These are phyloP conservation scores for Ustanciosporium gigantosporum DNA, from an alignment of 1,284 basidiomycete species.

Conservation along the genomic window DNA sequence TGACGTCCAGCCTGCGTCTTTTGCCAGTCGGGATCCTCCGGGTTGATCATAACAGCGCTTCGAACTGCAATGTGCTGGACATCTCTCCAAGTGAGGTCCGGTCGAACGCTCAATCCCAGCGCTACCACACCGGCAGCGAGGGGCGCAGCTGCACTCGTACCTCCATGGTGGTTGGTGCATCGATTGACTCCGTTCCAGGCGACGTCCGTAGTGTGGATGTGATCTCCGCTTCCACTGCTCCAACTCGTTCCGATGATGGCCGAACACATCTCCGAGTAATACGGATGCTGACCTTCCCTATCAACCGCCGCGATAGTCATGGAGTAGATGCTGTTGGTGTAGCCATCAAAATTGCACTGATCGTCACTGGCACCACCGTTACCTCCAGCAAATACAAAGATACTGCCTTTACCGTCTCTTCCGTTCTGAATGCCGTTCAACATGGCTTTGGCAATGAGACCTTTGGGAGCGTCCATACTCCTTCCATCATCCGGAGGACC, in stretches of 20 bases:
- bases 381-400: constrained; percentile 97
- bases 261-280: constrained; percentile 94
- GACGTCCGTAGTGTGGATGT: constrained; percentile 83
- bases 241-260: constrained; percentile 96
- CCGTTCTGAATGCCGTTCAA: constrained; percentile 93
- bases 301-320: constrained; percentile 94
- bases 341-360: constrained; percentile 99
- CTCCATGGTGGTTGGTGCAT: constrained; percentile 85
- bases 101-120: constrained; percentile 62
- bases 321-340: constrained; percentile 96
- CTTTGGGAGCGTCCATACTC: constrained; percentile 91
- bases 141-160: constrained; percentile 96
- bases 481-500: constrained; percentile 93
- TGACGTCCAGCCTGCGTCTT: constrained; percentile 74
- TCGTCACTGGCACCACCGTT: constrained; percentile 90
- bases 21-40: constrained; percentile 93
- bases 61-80: constrained; percentile 86
- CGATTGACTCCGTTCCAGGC: constrained; percentile 70
- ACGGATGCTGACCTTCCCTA: constrained; percentile 87
- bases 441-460: constrained; percentile 90
- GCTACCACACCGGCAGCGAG: constrained; percentile 67
- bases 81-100: constrained; percentile 95
- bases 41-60: constrained; percentile 79
- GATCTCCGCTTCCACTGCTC: constrained; percentile 88
- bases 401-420: constrained; percentile 82